phyloP scores from a whole-genome alignment of 106 monocot genomes.

The Agapanthus africanus region DNA sequence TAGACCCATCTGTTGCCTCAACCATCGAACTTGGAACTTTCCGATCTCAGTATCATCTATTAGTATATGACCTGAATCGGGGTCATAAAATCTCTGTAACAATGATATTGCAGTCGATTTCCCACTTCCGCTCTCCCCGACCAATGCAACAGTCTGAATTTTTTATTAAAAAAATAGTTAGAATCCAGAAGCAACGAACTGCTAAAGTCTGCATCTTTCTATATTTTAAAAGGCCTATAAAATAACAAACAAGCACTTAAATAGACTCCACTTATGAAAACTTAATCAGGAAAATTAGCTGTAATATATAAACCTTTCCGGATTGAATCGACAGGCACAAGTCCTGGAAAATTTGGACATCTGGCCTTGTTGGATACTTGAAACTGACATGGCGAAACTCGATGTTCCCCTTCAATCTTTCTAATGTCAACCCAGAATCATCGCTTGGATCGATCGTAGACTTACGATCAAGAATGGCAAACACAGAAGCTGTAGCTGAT shows the following conservation, averaged over 20 bases:
- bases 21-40: constrained; percentile 12
- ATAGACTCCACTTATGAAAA: no score
- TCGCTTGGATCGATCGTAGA: constrained; percentile 35
- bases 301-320: constrained; percentile 49
- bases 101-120: constrained; percentile 19
- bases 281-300: no score
- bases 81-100: constrained; percentile 19
- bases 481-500: constrained; percentile 36
- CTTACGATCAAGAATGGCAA: constrained; percentile 43
- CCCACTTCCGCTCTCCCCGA: constrained; percentile 24
- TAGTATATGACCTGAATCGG: constrained; percentile 15
- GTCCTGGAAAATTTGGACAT: constrained; percentile 47
- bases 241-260: no score
- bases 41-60: constrained; percentile 13
- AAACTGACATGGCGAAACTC: constrained; percentile 49
- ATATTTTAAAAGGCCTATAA: no score
- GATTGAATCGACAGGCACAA: constrained; percentile 35
- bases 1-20: constrained; percentile 19
- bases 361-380: constrained; percentile 41
- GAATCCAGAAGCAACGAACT: no score
- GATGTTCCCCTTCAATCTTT: constrained; percentile 31
- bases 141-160: constrained; percentile 22
- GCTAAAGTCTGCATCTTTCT: no score
- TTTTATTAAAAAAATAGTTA: constrained; percentile 1
- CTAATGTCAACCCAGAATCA: constrained; percentile 25